Evolutionary conservation across 2,329 filamentous ascomycete species (phyloP).

Genomic region (Alternaria angustiovoidea): DNA sequence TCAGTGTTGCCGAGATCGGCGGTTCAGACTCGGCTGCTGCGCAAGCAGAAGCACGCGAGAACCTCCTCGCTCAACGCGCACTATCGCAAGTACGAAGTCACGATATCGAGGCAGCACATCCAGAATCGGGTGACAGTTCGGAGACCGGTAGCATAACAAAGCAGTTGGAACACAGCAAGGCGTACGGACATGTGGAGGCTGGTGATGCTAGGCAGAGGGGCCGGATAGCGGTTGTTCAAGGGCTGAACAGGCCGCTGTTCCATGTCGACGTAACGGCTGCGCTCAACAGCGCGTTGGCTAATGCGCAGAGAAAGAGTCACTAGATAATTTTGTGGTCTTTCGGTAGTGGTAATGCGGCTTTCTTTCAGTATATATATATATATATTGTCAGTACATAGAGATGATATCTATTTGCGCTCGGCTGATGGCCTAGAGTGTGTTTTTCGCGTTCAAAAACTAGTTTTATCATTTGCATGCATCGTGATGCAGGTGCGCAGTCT

Average conservation of each 20-base stretch:
- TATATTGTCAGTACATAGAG: background rate
- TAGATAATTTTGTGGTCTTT: slow-evolving; percentile 13
- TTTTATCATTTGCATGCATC: background rate
- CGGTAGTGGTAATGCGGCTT: background rate
- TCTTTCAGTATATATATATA: slow-evolving; percentile 5
- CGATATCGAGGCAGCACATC: slow-evolving; percentile 29
- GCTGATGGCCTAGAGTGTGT: slow-evolving; percentile 3
- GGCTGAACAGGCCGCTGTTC: slow-evolving; percentile 90
- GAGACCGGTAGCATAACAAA: slow-evolving; percentile 45
- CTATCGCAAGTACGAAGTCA: slow-evolving; percentile 60
- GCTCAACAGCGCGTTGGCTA: slow-evolving; percentile 86
- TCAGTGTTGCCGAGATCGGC: slow-evolving; percentile 89
- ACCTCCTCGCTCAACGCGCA: slow-evolving; percentile 53
- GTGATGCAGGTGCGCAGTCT: background rate
- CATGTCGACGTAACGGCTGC: slow-evolving; percentile 92
- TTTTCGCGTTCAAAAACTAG: background rate
- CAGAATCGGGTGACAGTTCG: slow-evolving; percentile 21
- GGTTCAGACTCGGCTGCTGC: slow-evolving; percentile 76
- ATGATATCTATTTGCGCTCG: slow-evolving; percentile 3
- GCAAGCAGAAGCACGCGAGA: slow-evolving; percentile 71
- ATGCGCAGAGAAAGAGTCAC: slow-evolving; percentile 61
- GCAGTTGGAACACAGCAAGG: slow-evolving; percentile 41
- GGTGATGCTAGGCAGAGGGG: slow-evolving; percentile 47
- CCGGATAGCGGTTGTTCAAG: slow-evolving; percentile 71
- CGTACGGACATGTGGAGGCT: slow-evolving; percentile 35